Evolutionary conservation across 371 early-diverging fungal species (phyloP).

Genomic region (Saksenaea oblongispora): DNA sequence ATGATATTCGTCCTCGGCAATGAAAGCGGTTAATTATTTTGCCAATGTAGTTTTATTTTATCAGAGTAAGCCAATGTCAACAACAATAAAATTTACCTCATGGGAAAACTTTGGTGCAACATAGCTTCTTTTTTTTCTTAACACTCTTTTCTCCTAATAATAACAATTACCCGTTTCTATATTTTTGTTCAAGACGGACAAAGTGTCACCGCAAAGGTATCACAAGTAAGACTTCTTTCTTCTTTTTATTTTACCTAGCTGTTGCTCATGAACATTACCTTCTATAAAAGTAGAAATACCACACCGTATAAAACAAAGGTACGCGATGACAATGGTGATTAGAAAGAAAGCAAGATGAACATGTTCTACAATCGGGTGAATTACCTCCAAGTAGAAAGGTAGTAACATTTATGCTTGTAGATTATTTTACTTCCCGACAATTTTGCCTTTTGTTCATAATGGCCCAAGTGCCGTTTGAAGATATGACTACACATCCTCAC

Average conservation of each 20-base stretch:
- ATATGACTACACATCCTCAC: not conserved
- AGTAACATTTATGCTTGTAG: conserved; percentile 10
- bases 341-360: not conserved
- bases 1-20: no score
- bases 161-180: not conserved
- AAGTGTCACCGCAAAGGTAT: not conserved
- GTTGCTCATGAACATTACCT: not conserved
- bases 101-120: conserved; percentile 2
- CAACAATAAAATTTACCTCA: not conserved
- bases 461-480: not conserved
- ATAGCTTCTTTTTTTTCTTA: not conserved
- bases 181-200: not conserved
- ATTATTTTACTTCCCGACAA: conserved; percentile 5
- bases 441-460: not conserved
- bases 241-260: not conserved
- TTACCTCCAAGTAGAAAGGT: not conserved
- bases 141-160: conserved; percentile 1
- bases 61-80: not conserved
- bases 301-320: not conserved
- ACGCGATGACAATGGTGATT: not conserved
- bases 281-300: not conserved
- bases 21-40: no score
- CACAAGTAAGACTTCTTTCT: not conserved
- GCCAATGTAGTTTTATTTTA: no score
- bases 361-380: not conserved